These are phyloP conservation scores for Dentipellis sp. DNA, from an alignment of 768 basidiomycete genomes.

Conservation along the genomic window DNA sequence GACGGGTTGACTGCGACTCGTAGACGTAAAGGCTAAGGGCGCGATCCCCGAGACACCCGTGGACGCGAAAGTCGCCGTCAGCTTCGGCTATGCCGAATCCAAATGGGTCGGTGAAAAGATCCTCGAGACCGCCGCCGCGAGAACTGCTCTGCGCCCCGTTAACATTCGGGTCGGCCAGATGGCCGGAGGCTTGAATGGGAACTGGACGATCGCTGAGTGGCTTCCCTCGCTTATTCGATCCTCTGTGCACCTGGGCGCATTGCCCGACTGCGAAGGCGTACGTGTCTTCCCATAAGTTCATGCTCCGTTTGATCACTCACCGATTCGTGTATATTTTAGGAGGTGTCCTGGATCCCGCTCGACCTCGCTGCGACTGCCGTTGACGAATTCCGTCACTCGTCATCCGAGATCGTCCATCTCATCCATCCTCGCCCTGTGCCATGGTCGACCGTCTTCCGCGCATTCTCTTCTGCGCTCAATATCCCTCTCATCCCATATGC, in stretches of 20 bases:
- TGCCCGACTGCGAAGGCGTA: neutral
- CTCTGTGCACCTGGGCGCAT: neutral
- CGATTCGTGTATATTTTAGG: neutral
- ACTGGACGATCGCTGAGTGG: slow-evolving; percentile 4
- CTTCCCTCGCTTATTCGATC: neutral
- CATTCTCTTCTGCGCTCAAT: slow-evolving; percentile 10
- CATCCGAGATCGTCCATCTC: slow-evolving; percentile 12
- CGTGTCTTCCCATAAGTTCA: neutral
- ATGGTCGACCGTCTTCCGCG: slow-evolving; percentile 8
- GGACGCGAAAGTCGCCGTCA: neutral
- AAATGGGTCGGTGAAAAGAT: slow-evolving; percentile 16
- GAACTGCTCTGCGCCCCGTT: neutral
- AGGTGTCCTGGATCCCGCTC: slow-evolving; percentile 18
- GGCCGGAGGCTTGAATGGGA: neutral
- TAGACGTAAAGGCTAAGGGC: neutral
- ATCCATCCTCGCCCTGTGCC: slow-evolving; percentile 17
- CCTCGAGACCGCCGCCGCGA: neutral
- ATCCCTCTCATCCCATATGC: slow-evolving; percentile 18
- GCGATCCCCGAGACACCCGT: neutral
- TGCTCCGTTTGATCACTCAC: neutral
- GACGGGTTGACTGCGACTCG: neutral
- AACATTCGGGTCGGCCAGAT: neutral
- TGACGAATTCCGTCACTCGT: slow-evolving; percentile 16
- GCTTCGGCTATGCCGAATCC: slow-evolving; percentile 16
- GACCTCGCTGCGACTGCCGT: slow-evolving; percentile 17